Conservation (phyloP, 2,329 filamentous ascomycete species). For the Dothistroma pini region DNA sequence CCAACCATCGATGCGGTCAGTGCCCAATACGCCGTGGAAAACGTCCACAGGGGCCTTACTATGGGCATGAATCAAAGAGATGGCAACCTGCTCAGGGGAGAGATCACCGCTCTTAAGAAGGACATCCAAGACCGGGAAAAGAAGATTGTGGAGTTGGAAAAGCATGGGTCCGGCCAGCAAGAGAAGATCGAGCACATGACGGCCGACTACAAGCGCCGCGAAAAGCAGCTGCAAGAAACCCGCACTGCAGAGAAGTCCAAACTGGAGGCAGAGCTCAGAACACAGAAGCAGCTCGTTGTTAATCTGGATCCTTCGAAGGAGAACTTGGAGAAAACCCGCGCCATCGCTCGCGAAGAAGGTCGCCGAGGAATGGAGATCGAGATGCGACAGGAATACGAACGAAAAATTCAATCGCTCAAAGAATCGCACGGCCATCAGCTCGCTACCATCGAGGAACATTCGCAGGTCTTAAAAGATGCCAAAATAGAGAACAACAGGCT, state of each 20-base stretch:
- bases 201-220: not conserved
- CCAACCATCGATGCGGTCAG: not conserved
- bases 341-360: not conserved
- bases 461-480: not conserved
- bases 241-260: not conserved
- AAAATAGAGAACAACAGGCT: not conserved
- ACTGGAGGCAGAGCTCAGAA: not conserved
- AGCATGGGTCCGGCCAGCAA: not conserved
- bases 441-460: not conserved
- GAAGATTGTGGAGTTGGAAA: not conserved
- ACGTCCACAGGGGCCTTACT: not conserved
- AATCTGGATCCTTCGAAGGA: not conserved
- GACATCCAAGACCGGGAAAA: not conserved
- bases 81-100: not conserved
- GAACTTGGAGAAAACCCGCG: not conserved
- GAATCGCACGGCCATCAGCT: not conserved
- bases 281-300: not conserved
- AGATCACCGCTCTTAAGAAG: not conserved
- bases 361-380: not conserved
- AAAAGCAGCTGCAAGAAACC: not conserved
- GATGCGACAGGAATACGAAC: not conserved
- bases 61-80: not conserved
- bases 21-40: not conserved
- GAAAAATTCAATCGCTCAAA: not conserved
- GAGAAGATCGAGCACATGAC: not conserved